phyloP scores from a whole-genome alignment of 495 filamentous ascomycete species.

The Chaetomium tenue region DNA sequence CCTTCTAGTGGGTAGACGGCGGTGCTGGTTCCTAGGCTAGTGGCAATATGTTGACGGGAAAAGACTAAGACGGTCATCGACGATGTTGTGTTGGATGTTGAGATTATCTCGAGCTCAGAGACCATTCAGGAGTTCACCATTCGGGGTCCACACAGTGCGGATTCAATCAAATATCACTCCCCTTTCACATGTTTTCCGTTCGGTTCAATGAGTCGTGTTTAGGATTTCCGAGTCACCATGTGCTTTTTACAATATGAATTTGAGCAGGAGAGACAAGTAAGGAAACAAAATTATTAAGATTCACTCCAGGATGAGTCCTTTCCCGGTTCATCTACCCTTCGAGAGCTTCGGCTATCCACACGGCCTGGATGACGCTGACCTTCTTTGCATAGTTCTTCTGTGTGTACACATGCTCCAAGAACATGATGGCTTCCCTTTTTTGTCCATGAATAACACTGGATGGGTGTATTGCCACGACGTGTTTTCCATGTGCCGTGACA shows the following conservation, averaged over 20 bases:
- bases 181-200: not conserved
- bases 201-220: too few relatives aligned
- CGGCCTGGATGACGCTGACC: conserved; percentile 81
- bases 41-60: too few relatives aligned
- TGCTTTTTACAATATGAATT: too few relatives aligned
- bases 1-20: too few relatives aligned
- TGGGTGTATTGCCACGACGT: conserved; percentile 86
- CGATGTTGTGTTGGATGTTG: not conserved
- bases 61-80: too few relatives aligned
- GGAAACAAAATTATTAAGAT: too few relatives aligned
- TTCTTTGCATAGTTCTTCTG: conserved; percentile 86
- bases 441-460: conserved; percentile 79
- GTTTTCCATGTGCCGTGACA: conserved; percentile 76
- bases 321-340: conserved; percentile 31
- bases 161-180: not conserved
- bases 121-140: too few relatives aligned
- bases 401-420: conserved; percentile 93
- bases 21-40: too few relatives aligned
- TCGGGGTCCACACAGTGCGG: conserved; percentile 1
- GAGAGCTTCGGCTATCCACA: conserved; percentile 77
- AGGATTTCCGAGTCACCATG: too few relatives aligned
- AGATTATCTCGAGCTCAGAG: too few relatives aligned
- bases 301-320: too few relatives aligned
- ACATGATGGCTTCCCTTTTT: conserved; percentile 93
- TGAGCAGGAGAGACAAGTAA: too few relatives aligned